Base-by-base conservation (phyloP, 169 alveolate genomes). In the Theileria orientalis region DNA sequence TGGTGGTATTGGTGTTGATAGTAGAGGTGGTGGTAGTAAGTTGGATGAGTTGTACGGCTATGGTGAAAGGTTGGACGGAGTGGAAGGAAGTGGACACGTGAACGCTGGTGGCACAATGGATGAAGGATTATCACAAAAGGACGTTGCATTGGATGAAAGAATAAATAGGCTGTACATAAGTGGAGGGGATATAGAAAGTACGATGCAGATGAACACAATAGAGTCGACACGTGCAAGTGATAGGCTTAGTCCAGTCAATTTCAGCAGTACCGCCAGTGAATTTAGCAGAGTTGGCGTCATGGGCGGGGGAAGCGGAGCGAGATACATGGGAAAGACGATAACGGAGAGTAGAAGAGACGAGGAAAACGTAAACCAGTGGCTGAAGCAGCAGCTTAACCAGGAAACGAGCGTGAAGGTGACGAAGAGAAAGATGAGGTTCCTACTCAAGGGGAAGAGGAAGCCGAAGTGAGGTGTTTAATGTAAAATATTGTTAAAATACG, bases 391-490 rank as follows among this genome's bases (percentile, higher is more conserved):
- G 14, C 16, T 59, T 1, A 60, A 69, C 3, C 74, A 79, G 57
- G 60, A 59, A 33, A 56, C 21, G 19, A 32, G 76, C 40, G 66
- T 60, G 46, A 46, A 57, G 30, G 64, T 82, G 66, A 82, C 89
- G 14, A 82, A 82, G 41, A 68, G 89, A 21, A 82, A 82, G 42
- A 74, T 82, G 89, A 25, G 89, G 30, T 82, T 82, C 74, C 83
- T 79, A 9, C 46, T 79, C 32, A 79, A 79, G 54, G 87, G 87
- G 13, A 79, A 79, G 37, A 74, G 87, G 19, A 79, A 72, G 63
- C n/a, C n/a, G n/a, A n/a, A n/a, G n/a, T n/a, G n/a, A n/a, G n/a
- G n/a, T n/a, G n/a, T n/a, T n/a, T n/a, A n/a, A n/a, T n/a, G n/a
- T n/a, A n/a, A n/a, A n/a, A n/a, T n/a, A n/a, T n/a, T n/a, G n/a